A percentile compares a stretch with the other conserved stretches of the same genome.
phyloP scores from a whole-genome alignment of 768 basidiomycete species.

The Phylloporus sp. region DNA sequence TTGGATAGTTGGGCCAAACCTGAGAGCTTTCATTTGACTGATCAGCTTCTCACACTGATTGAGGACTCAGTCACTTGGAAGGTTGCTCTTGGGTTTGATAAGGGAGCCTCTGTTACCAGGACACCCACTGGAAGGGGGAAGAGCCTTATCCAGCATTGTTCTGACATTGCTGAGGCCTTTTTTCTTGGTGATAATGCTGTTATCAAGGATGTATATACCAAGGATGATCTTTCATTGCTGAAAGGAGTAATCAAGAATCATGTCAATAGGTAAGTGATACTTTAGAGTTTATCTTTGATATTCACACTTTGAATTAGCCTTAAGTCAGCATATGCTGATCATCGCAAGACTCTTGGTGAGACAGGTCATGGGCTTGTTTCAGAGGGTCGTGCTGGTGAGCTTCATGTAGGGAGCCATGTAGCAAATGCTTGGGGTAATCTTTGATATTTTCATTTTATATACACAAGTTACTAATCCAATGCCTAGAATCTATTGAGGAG shows the following conservation, averaged over 20 bases:
- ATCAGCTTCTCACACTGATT: constrained; percentile 17
- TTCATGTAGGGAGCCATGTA: background rate
- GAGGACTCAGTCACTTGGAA: constrained; percentile 15
- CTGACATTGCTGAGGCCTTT: constrained; percentile 7
- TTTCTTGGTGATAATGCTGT: constrained; percentile 11
- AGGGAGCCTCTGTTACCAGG: background rate
- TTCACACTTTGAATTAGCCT: background rate
- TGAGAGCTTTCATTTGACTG: constrained; percentile 11
- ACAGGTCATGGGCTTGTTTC: background rate
- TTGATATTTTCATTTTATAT: background rate
- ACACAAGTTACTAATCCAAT: background rate
- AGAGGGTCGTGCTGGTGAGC: background rate
- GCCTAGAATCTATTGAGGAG: background rate
- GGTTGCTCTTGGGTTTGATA: constrained; percentile 21
- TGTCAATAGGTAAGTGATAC: background rate
- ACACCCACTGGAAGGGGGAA: constrained; percentile 7
- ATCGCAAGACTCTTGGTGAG: background rate
- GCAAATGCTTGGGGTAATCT: background rate
- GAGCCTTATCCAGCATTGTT: background rate
- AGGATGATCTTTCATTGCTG: no score
- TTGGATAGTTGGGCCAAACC: constrained; percentile 7
- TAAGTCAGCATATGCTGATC: background rate
- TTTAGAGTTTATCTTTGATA: background rate
- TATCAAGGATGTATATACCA: no score
- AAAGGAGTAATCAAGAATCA: background rate